Evolutionary conservation across 192 early-diverging fungal genomes (phyloP).

Genomic region (Glomus cerebriforme): DNA sequence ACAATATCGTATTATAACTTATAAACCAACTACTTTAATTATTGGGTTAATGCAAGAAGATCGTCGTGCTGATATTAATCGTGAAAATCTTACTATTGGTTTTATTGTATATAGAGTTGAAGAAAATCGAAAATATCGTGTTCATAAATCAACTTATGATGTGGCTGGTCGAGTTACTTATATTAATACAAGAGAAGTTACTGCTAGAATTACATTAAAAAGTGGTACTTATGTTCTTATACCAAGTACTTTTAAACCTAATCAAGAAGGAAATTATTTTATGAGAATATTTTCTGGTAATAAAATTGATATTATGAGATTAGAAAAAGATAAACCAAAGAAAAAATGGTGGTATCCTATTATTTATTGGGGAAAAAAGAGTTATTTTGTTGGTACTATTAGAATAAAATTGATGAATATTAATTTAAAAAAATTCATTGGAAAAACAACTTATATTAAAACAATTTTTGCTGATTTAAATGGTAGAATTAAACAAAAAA

Average conservation of each 20-base stretch:
- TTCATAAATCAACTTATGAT: constrained; percentile 44
- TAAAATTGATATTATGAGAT: not conserved
- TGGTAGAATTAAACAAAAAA: not conserved
- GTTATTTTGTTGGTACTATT: constrained; percentile 21
- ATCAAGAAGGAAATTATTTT: constrained; percentile 43
- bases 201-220: constrained; percentile 29
- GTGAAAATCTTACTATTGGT: constrained; percentile 39
- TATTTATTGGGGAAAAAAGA: constrained; percentile 7
- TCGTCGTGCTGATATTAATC: not conserved
- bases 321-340: constrained; percentile 20
- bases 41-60: constrained; percentile 50
- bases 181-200: constrained; percentile 46
- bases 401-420: not conserved
- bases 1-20: constrained; percentile 39
- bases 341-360: constrained; percentile 29
- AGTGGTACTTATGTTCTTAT: constrained; percentile 45
- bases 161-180: constrained; percentile 43
- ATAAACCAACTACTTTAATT: constrained; percentile 32
- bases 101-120: constrained; percentile 44
- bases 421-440: not conserved
- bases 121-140: constrained; percentile 46
- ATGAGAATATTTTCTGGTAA: constrained; percentile 35
- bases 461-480: constrained; percentile 27
- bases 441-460: constrained; percentile 8
- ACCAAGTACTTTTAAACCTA: constrained; percentile 42